These are phyloP conservation scores for Hyphopichia khmerensis DNA, from an alignment of 1,139 yeast genomes.

Conservation along the genomic window DNA sequence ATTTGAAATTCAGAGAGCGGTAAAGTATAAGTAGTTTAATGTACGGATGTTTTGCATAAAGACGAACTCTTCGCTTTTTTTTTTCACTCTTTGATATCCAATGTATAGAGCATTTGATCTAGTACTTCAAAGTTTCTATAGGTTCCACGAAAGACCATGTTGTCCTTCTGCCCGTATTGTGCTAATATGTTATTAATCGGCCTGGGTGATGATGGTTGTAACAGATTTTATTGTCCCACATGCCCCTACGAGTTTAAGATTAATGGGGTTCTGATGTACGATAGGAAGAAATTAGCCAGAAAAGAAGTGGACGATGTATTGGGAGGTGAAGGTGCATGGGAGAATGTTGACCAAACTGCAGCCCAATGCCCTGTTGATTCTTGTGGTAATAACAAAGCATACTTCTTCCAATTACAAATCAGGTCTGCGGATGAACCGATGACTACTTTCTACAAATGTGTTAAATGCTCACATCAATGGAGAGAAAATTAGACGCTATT, in stretches of 20 bases:
- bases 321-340: conserved; percentile 99
- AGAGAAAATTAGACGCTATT: conserved; percentile 68
- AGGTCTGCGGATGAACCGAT: conserved; percentile 91
- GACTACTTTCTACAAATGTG: conserved; percentile 96
- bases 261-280: conserved; percentile 76
- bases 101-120: no score
- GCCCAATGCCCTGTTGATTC: conserved; percentile 87
- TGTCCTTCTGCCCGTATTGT: conserved; percentile 92
- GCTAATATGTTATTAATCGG: conserved; percentile 75
- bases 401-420: conserved; percentile 94
- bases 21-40: no score
- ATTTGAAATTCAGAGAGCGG: background rate
- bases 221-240: conserved; percentile 79
- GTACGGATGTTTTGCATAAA: background rate
- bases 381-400: conserved; percentile 90
- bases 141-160: conserved; percentile 47
- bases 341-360: conserved; percentile 87
- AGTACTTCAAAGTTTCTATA: background rate
- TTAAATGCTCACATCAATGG: conserved; percentile 93
- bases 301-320: conserved; percentile 94
- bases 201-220: conserved; percentile 42
- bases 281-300: conserved; percentile 76
- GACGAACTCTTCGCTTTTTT: background rate
- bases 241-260: conserved; percentile 95
- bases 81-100: no score